Conservation (phyloP, 257 asterid species). For the Coffea canephora region DNA sequence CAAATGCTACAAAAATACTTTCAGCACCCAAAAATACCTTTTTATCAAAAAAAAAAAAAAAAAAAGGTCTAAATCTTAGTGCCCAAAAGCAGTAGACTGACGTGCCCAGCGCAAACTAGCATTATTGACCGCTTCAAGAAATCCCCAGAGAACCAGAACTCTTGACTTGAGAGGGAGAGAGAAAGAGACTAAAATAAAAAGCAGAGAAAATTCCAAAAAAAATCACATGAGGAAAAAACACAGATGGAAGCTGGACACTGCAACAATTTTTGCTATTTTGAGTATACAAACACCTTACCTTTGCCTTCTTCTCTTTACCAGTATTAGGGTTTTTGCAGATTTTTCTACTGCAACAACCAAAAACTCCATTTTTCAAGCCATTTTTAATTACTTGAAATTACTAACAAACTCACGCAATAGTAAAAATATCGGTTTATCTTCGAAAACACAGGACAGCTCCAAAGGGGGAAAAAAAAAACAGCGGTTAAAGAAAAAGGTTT, state of each 20-base stretch:
- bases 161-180: not conserved
- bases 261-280: slow-evolving; percentile 22
- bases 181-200: not conserved
- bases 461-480: no score
- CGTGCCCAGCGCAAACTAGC: not conserved
- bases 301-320: not conserved
- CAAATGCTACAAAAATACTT: no score
- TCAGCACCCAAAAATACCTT: no score
- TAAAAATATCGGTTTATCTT: no score
- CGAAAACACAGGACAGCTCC: no score
- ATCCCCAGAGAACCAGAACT: no score
- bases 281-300: slow-evolving; percentile 8
- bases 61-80: no score
- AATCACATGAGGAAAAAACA: slow-evolving; percentile 16
- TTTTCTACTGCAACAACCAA: not conserved
- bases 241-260: slow-evolving; percentile 17
- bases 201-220: not conserved
- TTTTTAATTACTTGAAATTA: no score
- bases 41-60: no score
- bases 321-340: not conserved
- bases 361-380: not conserved
- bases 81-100: no score
- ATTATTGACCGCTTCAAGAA: not conserved
- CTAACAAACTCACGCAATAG: no score
- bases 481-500: no score